Percentiles rank a stretch among this genome's conserved stretches.
Evolutionary conservation across 768 basidiomycete species (phyloP).

Genomic region (Royoungia palumana): DNA sequence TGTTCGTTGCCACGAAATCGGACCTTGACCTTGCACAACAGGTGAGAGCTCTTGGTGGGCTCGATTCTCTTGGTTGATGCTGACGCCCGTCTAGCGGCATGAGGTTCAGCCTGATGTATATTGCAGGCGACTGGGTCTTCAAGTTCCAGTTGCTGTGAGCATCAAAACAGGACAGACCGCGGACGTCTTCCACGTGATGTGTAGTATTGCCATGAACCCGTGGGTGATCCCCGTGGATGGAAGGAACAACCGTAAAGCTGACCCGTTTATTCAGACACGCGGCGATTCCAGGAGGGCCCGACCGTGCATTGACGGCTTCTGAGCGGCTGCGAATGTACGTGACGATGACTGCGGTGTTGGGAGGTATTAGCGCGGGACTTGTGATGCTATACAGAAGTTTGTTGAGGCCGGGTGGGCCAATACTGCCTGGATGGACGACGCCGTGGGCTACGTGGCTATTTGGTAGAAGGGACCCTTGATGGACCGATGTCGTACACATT

Average conservation of each 20-base stretch:
- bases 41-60: constrained; percentile 39
- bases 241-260: constrained; percentile 5
- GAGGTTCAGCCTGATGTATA: constrained; percentile 99
- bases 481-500: constrained; percentile 5
- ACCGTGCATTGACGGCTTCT: constrained; percentile 69
- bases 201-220: constrained; percentile 84
- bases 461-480: constrained; percentile 43
- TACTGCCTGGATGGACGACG: constrained; percentile 51
- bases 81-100: constrained; percentile 59
- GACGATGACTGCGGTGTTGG: constrained; percentile 67
- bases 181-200: constrained; percentile 85
- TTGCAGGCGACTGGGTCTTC: constrained; percentile 82
- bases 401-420: constrained; percentile 54
- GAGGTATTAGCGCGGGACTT: constrained; percentile 70
- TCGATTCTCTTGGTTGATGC: background rate
- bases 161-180: constrained; percentile 82
- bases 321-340: constrained; percentile 70
- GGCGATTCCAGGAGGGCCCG: constrained; percentile 80
- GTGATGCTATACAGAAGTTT: constrained; percentile 69
- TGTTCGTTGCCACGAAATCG: constrained; percentile 99
- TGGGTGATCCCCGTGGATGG: constrained; percentile 39
- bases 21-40: constrained; percentile 96
- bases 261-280: constrained; percentile 40
- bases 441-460: constrained; percentile 68
- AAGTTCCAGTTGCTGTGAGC: constrained; percentile 92